Evolutionary conservation across 345 rosid genomes (phyloP).

Genomic region (Hibiscus mutabilis): DNA sequence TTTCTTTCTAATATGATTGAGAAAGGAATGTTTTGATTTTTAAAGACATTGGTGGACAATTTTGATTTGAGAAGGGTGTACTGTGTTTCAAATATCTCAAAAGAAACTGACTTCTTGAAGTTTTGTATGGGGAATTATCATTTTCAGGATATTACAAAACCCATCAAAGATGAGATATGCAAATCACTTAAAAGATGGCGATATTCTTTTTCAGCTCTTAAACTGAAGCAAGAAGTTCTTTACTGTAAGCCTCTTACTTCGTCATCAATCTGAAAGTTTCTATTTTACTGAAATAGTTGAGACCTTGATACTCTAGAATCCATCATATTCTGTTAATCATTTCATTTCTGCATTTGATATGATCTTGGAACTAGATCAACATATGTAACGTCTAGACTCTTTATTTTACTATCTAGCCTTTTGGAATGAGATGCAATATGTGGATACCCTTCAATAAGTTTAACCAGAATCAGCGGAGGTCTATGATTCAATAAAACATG

Average conservation of each 20-base stretch:
- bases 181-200: constrained; percentile 76
- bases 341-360: neutral
- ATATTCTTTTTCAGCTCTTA: constrained; percentile 73
- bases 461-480: neutral
- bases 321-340: neutral
- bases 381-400: neutral
- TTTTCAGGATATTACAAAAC: constrained; percentile 75
- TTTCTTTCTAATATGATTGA: neutral
- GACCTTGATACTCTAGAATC: neutral
- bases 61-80: neutral
- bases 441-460: neutral
- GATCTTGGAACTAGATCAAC: neutral
- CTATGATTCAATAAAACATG: neutral
- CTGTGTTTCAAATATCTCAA: neutral
- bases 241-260: constrained; percentile 53
- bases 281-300: neutral
- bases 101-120: neutral
- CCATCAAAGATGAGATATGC: constrained; percentile 73
- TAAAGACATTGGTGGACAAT: neutral
- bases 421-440: neutral
- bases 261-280: neutral
- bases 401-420: neutral
- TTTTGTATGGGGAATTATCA: constrained; percentile 5
- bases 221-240: constrained; percentile 84
- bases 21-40: neutral